Evolutionary conservation across 768 basidiomycete genomes (phyloP).

Genomic region (Vararia minispora): DNA sequence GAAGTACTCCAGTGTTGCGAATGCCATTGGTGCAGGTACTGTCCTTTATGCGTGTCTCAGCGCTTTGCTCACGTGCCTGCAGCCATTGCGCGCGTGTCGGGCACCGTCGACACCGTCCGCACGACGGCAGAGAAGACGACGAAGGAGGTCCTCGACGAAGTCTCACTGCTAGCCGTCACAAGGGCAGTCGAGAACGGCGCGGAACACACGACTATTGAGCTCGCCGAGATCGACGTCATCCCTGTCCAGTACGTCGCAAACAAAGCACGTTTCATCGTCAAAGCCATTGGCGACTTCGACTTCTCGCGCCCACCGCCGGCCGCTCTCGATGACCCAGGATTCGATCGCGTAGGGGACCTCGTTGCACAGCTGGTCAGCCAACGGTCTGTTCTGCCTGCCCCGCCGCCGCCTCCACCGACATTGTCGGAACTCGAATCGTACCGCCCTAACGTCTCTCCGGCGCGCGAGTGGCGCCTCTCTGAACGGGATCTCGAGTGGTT

Average conservation of each 20-base stretch:
- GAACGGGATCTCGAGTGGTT: conserved; percentile 47
- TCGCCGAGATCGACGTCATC: conserved; percentile 46
- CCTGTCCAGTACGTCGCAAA: conserved; percentile 44
- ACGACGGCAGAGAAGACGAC: conserved; percentile 25
- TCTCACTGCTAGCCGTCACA: too few relatives aligned
- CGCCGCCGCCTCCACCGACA: too few relatives aligned
- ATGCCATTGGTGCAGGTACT: conserved; percentile 49
- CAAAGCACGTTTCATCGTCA: conserved; percentile 42
- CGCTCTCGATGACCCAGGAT: not conserved
- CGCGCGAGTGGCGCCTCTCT: conserved; percentile 32
- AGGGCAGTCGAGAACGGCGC: conserved; percentile 39
- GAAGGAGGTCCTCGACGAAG: not conserved
- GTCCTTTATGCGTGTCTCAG: not conserved
- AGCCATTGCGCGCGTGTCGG: conserved; percentile 28
- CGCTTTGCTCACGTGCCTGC: not conserved
- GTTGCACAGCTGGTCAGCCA: too few relatives aligned
- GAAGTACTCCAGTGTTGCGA: conserved; percentile 44
- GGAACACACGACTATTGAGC: conserved; percentile 27
- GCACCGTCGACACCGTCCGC: conserved; percentile 34
- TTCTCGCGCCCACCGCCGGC: conserved; percentile 6
- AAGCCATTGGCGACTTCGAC: conserved; percentile 44
- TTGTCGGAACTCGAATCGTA: conserved; percentile 6
- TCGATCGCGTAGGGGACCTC: too few relatives aligned
- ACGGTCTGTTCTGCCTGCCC: too few relatives aligned
- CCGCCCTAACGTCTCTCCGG: conserved; percentile 23